phyloP scores from a whole-genome alignment of 805 yeast species.

The Metschnikowia similis region DNA sequence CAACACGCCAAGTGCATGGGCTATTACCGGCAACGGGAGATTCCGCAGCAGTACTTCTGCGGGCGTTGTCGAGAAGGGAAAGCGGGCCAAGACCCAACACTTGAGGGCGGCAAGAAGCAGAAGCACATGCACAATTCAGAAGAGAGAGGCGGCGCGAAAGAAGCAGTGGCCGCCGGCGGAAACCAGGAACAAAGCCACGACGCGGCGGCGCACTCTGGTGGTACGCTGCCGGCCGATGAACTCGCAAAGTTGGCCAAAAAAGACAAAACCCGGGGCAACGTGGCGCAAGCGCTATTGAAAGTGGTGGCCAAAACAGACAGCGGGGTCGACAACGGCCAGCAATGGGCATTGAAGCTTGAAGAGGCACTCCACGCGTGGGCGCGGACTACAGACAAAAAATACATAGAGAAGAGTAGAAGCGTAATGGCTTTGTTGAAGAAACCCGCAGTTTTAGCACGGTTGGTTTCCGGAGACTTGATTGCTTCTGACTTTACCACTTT shows the following conservation, averaged over 20 bases:
- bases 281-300: slow-evolving; percentile 47
- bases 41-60: slow-evolving; percentile 52
- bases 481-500: slow-evolving; percentile 58
- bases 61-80: slow-evolving; percentile 46
- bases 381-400: slow-evolving; percentile 35
- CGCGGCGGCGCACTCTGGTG: no score
- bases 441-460: slow-evolving; percentile 49
- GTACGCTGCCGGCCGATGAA: not conserved
- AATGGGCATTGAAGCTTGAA: slow-evolving; percentile 53
- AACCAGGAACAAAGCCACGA: no score
- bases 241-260: slow-evolving; percentile 2
- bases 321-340: slow-evolving; percentile 31
- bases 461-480: slow-evolving; percentile 50
- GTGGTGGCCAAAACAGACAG: slow-evolving; percentile 41
- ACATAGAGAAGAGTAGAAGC: slow-evolving; percentile 67
- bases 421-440: slow-evolving; percentile 63
- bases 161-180: not conserved
- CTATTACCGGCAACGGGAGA: slow-evolving; percentile 30
- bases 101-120: not conserved
- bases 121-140: not conserved
- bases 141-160: not conserved
- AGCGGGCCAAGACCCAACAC: not conserved
- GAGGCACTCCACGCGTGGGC: slow-evolving; percentile 38
- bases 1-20: slow-evolving; percentile 67
- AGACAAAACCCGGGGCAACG: slow-evolving; percentile 43